phyloP scores from a whole-genome alignment of 75 land plant species.

The Cryptomeria japonica region DNA sequence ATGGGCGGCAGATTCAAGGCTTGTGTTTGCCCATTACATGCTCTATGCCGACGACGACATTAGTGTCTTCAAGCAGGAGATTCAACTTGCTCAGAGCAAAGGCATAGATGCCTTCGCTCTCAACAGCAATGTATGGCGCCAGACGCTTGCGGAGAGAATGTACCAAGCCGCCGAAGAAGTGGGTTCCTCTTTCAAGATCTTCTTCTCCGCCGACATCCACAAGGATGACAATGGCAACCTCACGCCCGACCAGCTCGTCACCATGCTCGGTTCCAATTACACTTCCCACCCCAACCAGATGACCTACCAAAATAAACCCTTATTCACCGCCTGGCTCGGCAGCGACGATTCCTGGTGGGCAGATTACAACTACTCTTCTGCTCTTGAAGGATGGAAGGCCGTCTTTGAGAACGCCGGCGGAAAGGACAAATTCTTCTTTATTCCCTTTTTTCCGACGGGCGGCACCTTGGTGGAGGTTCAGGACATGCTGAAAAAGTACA shows the following conservation, averaged over 20 bases:
- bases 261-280: slow-evolving; percentile 17
- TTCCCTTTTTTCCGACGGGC: slow-evolving; percentile 21
- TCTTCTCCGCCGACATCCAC: slow-evolving; percentile 29
- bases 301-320: slow-evolving; percentile 8
- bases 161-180: no score
- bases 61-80: no score
- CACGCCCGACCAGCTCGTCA: slow-evolving; percentile 6
- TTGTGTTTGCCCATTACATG: no score
- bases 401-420: slow-evolving; percentile 10
- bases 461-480: not conserved
- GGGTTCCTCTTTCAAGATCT: not conserved
- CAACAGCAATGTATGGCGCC: no score
- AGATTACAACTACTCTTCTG: slow-evolving; percentile 3
- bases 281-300: slow-evolving; percentile 12
- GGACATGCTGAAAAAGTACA: not conserved
- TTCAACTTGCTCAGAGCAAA: no score
- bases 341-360: slow-evolving; percentile 12
- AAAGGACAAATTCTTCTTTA: not conserved
- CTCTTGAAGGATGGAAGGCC: slow-evolving; percentile 16
- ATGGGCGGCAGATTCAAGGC: no score
- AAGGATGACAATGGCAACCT: not conserved
- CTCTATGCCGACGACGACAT: no score
- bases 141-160: no score
- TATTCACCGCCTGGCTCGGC: slow-evolving; percentile 19
- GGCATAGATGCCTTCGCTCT: no score